These are phyloP conservation scores for Salvia splendens DNA, from an alignment of 257 asterid genomes.

Conservation along the genomic window DNA sequence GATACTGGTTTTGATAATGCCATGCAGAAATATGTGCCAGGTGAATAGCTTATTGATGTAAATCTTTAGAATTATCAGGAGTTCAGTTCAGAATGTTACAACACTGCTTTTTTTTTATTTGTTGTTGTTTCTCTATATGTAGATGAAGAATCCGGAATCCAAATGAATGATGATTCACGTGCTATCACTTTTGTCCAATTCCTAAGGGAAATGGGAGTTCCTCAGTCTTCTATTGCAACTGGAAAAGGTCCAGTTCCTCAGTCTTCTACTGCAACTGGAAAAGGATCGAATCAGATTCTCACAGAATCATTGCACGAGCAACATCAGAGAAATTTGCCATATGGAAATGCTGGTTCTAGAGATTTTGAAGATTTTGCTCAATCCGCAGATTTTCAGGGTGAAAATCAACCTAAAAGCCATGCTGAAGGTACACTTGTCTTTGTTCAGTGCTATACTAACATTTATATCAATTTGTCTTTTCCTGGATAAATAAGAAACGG, in stretches of 20 bases:
- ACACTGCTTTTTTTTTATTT: constrained; percentile 3
- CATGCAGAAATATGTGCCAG: constrained; percentile 69
- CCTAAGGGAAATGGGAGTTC: constrained; percentile 49
- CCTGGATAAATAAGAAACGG: constrained; percentile 2
- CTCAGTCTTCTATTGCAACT: constrained; percentile 72
- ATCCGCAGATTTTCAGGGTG: constrained; percentile 58
- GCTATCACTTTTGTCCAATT: constrained; percentile 45
- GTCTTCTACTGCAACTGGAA: constrained; percentile 72
- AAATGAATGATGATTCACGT: constrained; percentile 54
- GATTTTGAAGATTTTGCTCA: constrained; percentile 42
- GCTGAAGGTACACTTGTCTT: constrained; percentile 55
- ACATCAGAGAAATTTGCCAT: constrained; percentile 32
- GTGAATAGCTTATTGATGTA: constrained; percentile 37
- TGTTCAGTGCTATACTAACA: constrained; percentile 22
- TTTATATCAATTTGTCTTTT: background rate
- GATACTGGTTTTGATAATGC: constrained; percentile 48
- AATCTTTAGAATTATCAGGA: constrained; percentile 14
- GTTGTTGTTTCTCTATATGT: constrained; percentile 32
- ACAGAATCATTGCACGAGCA: constrained; percentile 41
- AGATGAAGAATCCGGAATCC: constrained; percentile 96
- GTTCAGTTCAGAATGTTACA: constrained; percentile 7
- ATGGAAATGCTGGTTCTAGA: background rate
- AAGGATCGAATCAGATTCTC: constrained; percentile 68
- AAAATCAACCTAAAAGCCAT: constrained; percentile 53
- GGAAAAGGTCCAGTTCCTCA: constrained; percentile 63